These are phyloP conservation scores for Pouteria glomerata DNA, from an alignment of 148 eudicot species.

Conservation along the genomic window DNA sequence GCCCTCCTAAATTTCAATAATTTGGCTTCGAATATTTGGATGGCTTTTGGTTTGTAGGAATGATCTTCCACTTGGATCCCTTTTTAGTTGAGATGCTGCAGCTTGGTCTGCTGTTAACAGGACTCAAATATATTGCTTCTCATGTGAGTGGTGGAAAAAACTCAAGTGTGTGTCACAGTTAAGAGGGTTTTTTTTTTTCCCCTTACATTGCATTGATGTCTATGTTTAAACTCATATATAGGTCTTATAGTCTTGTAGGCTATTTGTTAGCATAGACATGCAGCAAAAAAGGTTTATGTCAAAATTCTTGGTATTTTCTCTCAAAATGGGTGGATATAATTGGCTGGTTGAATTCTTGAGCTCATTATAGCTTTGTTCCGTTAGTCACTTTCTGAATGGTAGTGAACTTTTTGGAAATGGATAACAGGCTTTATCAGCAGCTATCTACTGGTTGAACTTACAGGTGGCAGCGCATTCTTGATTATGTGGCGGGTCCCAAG, in stretches of 20 bases:
- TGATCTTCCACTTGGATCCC: background rate
- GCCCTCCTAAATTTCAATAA: background rate
- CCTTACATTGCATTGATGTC: background rate
- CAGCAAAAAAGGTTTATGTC: background rate
- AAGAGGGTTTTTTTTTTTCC: background rate
- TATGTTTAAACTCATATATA: background rate
- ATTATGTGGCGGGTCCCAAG: conserved; percentile 35
- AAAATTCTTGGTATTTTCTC: background rate
- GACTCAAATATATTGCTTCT: background rate
- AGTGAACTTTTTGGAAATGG: conserved; percentile 59
- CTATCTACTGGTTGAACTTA: conserved; percentile 99
- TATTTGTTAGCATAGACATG: background rate
- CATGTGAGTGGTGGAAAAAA: too few species aligned
- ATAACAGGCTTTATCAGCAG: conserved; percentile 98
- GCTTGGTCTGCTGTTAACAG: background rate
- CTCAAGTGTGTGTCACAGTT: background rate
- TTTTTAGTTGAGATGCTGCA: background rate
- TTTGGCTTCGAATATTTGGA: conserved; percentile 1
- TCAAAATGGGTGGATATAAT: background rate
- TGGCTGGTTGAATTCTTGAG: conserved; percentile 3
- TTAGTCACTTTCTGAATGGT: conserved; percentile 41
- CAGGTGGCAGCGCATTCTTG: conserved; percentile 81
- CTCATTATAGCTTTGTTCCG: background rate
- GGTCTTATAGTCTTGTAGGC: background rate
- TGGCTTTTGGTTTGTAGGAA: background rate